Percentiles rank a stretch among this genome's conserved stretches.
These are phyloP conservation scores for Bruguiera sexangula DNA, from an alignment of 345 rosid species.

Conservation along the genomic window DNA sequence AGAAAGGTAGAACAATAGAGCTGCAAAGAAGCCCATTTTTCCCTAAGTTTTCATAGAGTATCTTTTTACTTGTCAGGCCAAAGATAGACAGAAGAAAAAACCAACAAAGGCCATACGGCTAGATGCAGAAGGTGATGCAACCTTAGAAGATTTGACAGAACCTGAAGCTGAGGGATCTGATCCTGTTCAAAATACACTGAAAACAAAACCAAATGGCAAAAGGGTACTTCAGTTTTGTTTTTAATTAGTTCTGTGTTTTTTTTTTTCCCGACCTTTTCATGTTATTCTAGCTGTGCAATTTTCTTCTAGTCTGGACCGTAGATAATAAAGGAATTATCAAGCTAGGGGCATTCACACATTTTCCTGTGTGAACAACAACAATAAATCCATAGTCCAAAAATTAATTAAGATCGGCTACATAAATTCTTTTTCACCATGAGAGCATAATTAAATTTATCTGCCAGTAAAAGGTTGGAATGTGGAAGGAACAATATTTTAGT, in stretches of 20 bases:
- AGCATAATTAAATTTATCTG: too few relatives aligned
- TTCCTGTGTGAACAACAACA: too few relatives aligned
- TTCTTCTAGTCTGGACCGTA: too few relatives aligned
- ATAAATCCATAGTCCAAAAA: too few relatives aligned
- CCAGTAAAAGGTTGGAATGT: too few relatives aligned
- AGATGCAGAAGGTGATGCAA: conserved; percentile 99
- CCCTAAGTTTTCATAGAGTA: not conserved
- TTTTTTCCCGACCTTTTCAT: too few relatives aligned
- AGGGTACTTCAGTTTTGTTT: conserved; percentile 45
- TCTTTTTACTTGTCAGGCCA: conserved; percentile 44
- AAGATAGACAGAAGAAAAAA: conserved; percentile 80
- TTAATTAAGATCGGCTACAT: too few relatives aligned
- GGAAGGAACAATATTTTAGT: too few relatives aligned
- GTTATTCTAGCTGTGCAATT: not conserved
- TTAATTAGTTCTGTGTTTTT: not conserved
- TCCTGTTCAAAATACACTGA: conserved; percentile 56
- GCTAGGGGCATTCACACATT: too few relatives aligned
- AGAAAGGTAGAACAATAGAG: not conserved
- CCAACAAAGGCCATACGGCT: conserved; percentile 70
- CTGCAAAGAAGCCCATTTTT: too few relatives aligned
- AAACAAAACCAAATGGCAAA: conserved; percentile 53
- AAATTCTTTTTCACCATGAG: too few relatives aligned
- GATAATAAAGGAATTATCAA: too few relatives aligned
- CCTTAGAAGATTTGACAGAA: conserved; percentile 79
- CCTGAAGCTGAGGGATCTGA: conserved; percentile 46